Base-by-base conservation (phyloP, 208 protist genomes). In the Trypanosoma platydactyli region DNA sequence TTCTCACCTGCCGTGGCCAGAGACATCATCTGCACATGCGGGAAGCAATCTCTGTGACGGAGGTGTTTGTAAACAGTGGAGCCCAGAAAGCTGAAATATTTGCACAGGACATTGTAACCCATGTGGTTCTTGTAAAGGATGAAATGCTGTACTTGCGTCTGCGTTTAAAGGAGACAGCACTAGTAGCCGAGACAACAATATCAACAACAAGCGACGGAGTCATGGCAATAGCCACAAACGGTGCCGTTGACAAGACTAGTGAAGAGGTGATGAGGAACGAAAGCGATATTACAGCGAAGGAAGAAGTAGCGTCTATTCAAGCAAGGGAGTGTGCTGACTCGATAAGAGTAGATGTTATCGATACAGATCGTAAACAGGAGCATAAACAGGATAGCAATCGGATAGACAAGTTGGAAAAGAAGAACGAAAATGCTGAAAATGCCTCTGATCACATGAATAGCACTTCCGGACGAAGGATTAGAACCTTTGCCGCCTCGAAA, bases 111-210 rank as follows among this genome's bases (percentile, higher is more conserved):
- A 53, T 86, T 5, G 86, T 95, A 40, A 76, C 60, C 1, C 71
- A 76, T 15, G 71, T 76, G 4, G 50, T 76, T 3, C 44, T 74
- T 18, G 76, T 95, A n/a, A 71, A 77, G 33, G 79, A 91, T 53
- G 89, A 95, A 63, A 70, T 90, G 0, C 54, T 95, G 3, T 87
- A 74, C 62, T 89, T 95, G 89, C 71, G 70, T 22, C 58, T 94
- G 20, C 59, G 27, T 52, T 51, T 49, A 18, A 72, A 40, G 49
- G 57, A 40, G 46, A 33, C 33, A 40, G 29, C 50, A 16, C 24
- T 22, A 18, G 49, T 12, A 59, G 11, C 20, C 41, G 9, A 3
- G 22, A 41, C n/a, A 25, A 45, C 38, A 59, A 45, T 45, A 45
- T 27, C 22, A 45, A 45, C 20, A 45, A 59, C 42, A 12, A 5